These are phyloP conservation scores for Blastomyces gilchristii DNA, from an alignment of 2,329 filamentous ascomycete genomes.

Conservation along the genomic window DNA sequence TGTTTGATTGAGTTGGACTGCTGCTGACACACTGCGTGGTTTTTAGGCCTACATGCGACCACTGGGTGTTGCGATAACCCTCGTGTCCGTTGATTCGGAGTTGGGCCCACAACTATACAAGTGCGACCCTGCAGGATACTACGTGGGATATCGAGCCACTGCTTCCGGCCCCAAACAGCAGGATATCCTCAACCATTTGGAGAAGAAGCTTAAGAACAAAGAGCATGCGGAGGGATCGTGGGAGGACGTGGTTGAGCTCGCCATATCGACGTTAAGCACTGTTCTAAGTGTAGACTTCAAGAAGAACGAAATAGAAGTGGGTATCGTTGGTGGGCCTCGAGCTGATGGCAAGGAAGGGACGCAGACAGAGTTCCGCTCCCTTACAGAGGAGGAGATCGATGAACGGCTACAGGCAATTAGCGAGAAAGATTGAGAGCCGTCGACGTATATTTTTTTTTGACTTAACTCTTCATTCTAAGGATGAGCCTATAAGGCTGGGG, in stretches of 20 bases:
- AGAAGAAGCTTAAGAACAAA: constrained; percentile 99
- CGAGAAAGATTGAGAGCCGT: constrained; percentile 73
- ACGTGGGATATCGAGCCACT: constrained; percentile 96
- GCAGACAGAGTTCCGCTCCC: constrained; percentile 66
- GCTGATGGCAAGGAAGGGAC: constrained; percentile 74
- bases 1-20: neutral
- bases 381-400: constrained; percentile 97
- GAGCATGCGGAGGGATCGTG: constrained; percentile 82
- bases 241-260: constrained; percentile 96
- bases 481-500: neutral
- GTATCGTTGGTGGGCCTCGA: constrained; percentile 83
- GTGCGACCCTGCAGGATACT: constrained; percentile 96
- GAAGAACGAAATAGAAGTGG: constrained; percentile 97
- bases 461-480: neutral
- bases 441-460: constrained; percentile 4
- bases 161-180: constrained; percentile 97
- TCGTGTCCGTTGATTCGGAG: constrained; percentile 90
- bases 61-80: constrained; percentile 85
- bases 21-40: constrained; percentile 9
- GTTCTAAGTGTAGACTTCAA: constrained; percentile 99
- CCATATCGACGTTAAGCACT: constrained; percentile 88
- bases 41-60: constrained; percentile 89
- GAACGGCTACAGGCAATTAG: constrained; percentile 95
- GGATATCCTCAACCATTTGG: constrained; percentile 93
- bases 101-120: constrained; percentile 93